Evolutionary conservation across 306 rosid species (phyloP).

Genomic region (apple (Malus domestica)): ASM211411v1 NC_041805.1:12023001-12023500

Average conservation of each 20-base stretch:
- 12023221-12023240: not conserved
- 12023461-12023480: too few species aligned
- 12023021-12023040: constrained; percentile 48
- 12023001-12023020: constrained; percentile 47
- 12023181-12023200: constrained; percentile 5
- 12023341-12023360: too few species aligned
- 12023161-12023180: constrained; percentile 42
- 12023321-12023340: too few species aligned
- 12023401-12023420: too few species aligned
- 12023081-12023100: constrained; percentile 26
- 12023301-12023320: too few species aligned
- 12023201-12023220: not conserved
- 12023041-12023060: constrained; percentile 49
- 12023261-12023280: not conserved
- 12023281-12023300: not conserved
- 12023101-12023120: constrained; percentile 24
- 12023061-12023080: constrained; percentile 35
- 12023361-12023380: too few species aligned
- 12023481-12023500: too few species aligned
- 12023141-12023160: constrained; percentile 42
- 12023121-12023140: constrained; percentile 42
- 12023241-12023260: not conserved
- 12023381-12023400: too few species aligned
- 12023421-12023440: too few species aligned
- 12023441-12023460: too few species aligned